Evolutionary conservation across 768 basidiomycete genomes (phyloP).

Genomic region (Peribolospora baueri): DNA sequence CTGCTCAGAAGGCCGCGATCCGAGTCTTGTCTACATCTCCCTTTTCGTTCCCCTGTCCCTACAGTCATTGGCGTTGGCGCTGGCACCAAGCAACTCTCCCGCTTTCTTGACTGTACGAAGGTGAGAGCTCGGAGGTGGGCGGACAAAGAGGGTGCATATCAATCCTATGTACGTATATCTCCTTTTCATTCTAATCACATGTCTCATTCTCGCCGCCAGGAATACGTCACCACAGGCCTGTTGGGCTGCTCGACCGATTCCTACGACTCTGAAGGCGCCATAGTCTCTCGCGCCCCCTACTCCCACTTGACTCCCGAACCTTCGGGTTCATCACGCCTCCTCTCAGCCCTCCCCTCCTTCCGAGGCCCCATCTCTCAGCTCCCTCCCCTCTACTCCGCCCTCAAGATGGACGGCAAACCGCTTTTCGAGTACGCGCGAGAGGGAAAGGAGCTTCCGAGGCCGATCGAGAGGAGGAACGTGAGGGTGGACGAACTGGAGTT

Average conservation of each 20-base stretch:
- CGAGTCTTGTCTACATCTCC: neutral
- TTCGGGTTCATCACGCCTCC: neutral
- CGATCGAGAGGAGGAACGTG: constrained; percentile 67
- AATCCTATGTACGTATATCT: neutral
- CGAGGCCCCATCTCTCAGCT: neutral
- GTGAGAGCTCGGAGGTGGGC: constrained; percentile 21
- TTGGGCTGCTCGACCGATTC: constrained; percentile 86
- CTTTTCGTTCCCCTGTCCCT: neutral
- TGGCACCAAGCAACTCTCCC: constrained; percentile 61
- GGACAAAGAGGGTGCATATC: neutral
- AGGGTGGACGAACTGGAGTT: constrained; percentile 61
- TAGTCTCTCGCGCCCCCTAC: constrained; percentile 32
- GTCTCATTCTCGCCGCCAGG: constrained; percentile 26
- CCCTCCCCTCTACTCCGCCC: constrained; percentile 58
- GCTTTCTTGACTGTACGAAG: constrained; percentile 76
- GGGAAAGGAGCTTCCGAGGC: constrained; percentile 70
- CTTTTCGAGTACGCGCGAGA: constrained; percentile 85
- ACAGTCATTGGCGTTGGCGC: constrained; percentile 69
- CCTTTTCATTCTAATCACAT: neutral
- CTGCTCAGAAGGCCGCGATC: too few species aligned
- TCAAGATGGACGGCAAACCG: constrained; percentile 94
- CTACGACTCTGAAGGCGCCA: constrained; percentile 71
- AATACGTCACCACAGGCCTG: constrained; percentile 71
- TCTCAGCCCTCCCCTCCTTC: neutral
- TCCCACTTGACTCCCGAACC: constrained; percentile 49